A percentile compares a stretch with the other conserved stretches of the same genome.
Conservation (phyloP, 768 basidiomycete species). For the Porpolomopsis calyptriformis region DNA sequence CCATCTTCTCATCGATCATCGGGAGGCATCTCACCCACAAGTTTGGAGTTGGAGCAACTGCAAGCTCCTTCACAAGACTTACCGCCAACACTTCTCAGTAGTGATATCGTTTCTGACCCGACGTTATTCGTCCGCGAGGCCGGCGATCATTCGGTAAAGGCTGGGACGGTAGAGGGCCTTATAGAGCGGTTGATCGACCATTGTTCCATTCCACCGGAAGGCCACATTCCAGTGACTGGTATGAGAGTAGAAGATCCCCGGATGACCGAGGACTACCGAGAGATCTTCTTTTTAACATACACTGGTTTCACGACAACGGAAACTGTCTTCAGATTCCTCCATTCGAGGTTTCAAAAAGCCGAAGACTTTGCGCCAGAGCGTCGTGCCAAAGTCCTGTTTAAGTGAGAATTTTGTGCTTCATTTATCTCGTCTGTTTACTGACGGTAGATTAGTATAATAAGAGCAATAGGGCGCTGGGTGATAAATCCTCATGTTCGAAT, state of each 20-base stretch:
- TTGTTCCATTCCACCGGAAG: conserved; percentile 22
- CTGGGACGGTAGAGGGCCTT: conserved; percentile 34
- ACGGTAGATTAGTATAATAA: conserved; percentile 22
- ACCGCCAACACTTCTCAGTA: neutral
- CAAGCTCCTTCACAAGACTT: neutral
- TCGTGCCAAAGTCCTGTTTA: conserved; percentile 24
- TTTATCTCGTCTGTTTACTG: neutral
- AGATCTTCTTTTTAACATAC: conserved; percentile 32
- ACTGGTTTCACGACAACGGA: conserved; percentile 33
- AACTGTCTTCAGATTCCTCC: conserved; percentile 27
- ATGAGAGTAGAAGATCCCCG: conserved; percentile 21
- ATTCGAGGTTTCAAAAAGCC: conserved; percentile 29
- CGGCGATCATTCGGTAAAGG: conserved; percentile 21
- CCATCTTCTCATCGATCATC: neutral
- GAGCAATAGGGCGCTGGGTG: conserved; percentile 29
- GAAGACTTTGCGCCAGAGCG: conserved; percentile 18
- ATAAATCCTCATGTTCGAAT: conserved; percentile 21
- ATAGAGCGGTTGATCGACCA: conserved; percentile 29
- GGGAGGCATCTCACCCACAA: neutral
- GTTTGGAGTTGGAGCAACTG: neutral
- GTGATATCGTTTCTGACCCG: conserved; percentile 12
- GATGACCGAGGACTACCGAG: conserved; percentile 28
- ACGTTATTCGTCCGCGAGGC: conserved; percentile 19
- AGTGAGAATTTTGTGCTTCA: conserved; percentile 18
- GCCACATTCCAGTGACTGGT: too few species aligned